Base-by-base conservation (phyloP, 345 rosid genomes). In the Mallotus nudiflorus region DNA sequence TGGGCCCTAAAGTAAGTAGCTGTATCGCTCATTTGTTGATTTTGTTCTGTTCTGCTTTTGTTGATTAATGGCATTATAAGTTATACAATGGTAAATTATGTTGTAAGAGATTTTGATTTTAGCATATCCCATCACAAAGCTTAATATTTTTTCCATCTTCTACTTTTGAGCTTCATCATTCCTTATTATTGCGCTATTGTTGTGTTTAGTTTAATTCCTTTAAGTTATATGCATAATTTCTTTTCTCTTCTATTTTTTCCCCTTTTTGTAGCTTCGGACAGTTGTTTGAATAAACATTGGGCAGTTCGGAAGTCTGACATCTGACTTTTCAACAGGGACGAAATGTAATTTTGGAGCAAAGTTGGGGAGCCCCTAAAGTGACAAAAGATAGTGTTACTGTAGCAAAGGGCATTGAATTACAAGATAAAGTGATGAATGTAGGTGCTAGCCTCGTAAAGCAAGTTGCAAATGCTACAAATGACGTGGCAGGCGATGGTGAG, bases 401-500 rank as follows among this genome's bases (percentile, higher is more conserved):
- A 13, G 81, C 81, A 9, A 77, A 77, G 70, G 57, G 67, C 63
- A 73, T 77, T 50, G 77, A 77, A 24, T 73, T 77, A 37, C 45
- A 68, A 31, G 73, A 77, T 35, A 73, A 15, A 40, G 62, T 64
- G 5, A 73, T 68, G 61, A 77, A 77, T 15, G 65, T 77, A 3
- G 77, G 81, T 9, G 81, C 81, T 15, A 68, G 71, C 50, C 77
- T 77, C 3, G 77, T 77, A 1, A 77, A 73, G 67, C 77, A 77
- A 67, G 81, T 73, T 56, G 81, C 81, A 27, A 73, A 68, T 63
- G 77, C 77, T 10, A 77, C 77, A 25, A 77, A 77, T 64, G 77
- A 72, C 56, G 69, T 54, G 54, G 80, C 80, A 13, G 77, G 81
- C 24, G 81, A 73, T 73, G 81, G 81, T 77, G 61, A 70, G 75